Evolutionary conservation across 2,329 filamentous ascomycete species (phyloP).

Genomic region (Aspergillus flavus): DNA sequence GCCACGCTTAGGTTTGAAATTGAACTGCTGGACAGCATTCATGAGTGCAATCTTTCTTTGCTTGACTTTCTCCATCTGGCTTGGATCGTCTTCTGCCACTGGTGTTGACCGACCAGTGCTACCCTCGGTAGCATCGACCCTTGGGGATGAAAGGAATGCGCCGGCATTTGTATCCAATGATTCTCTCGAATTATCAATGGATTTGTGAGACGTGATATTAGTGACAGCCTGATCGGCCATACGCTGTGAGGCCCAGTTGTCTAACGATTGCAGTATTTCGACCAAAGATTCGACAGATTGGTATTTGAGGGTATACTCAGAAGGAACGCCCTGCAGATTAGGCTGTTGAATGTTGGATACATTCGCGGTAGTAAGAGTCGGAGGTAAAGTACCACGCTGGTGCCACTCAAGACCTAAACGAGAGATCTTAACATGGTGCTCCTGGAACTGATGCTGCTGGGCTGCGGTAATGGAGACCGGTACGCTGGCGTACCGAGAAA

Average conservation of each 20-base stretch:
- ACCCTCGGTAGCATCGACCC: conserved; percentile 57
- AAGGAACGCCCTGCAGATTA: conserved; percentile 68
- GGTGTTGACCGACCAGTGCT: conserved; percentile 66
- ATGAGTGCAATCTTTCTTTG: conserved; percentile 88
- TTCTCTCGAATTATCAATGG: conserved; percentile 65
- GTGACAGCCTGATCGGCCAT: conserved; percentile 57
- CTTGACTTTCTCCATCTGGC: conserved; percentile 91
- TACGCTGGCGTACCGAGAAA: conserved; percentile 82
- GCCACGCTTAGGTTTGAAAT: conserved; percentile 95
- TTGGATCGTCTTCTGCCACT: conserved; percentile 82
- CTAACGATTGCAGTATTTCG: conserved; percentile 82
- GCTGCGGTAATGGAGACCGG: conserved; percentile 73
- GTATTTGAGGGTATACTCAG: conserved; percentile 89
- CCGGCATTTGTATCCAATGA: conserved; percentile 71
- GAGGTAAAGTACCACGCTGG: conserved; percentile 79
- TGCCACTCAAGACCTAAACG: conserved; percentile 76
- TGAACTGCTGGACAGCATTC: conserved; percentile 89
- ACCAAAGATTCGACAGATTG: conserved; percentile 86
- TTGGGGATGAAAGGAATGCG: conserved; percentile 59
- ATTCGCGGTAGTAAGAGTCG: conserved; percentile 78
- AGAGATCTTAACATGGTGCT: conserved; percentile 66
- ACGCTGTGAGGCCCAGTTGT: conserved; percentile 85
- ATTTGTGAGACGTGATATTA: conserved; percentile 51
- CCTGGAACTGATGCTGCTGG: conserved; percentile 86
- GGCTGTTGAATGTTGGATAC: conserved; percentile 58